Conservation (phyloP, 805 yeast species). For the Hanseniaspora guilliermondii region DNA sequence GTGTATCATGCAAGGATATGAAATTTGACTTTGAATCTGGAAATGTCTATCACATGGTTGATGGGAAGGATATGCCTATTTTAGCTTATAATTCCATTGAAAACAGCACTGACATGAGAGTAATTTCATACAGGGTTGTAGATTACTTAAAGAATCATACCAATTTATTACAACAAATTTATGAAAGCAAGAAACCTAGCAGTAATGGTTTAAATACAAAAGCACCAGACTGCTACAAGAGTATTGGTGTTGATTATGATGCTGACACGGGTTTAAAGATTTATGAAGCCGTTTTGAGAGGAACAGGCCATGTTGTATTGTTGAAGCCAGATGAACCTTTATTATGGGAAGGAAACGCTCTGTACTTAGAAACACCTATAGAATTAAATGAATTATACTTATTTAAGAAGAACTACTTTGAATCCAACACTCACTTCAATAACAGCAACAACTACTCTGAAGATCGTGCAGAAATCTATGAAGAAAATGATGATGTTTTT, state of each 20-base stretch:
- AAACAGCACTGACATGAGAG: constrained; percentile 18
- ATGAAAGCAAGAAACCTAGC: constrained; percentile 15
- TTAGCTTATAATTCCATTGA: not conserved
- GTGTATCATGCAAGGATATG: constrained; percentile 21
- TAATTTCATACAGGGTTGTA: constrained; percentile 13
- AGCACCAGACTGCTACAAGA: not conserved
- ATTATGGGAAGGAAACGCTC: constrained; percentile 78
- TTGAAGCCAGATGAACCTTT: constrained; percentile 72
- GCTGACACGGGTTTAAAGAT: not conserved
- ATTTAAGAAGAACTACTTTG: constrained; percentile 2
- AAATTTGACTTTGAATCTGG: constrained; percentile 6
- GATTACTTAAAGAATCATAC: constrained; percentile 14
- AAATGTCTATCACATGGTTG: not conserved
- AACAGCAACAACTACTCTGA: not conserved
- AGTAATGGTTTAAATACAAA: constrained; percentile 16
- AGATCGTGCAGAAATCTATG: not conserved
- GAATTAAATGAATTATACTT: constrained; percentile 18
- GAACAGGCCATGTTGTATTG: constrained; percentile 53
- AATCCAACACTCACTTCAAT: not conserved
- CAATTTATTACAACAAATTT: constrained; percentile 8
- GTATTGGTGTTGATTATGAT: not conserved
- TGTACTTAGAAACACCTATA: constrained; percentile 37
- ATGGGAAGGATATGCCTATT: constrained; percentile 1
- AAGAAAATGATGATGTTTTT: constrained; percentile 37
- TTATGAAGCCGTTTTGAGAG: constrained; percentile 21